These are phyloP conservation scores for Pseudogymnoascus sp. DNA, from an alignment of 2,329 filamentous ascomycete species.

Conservation along the genomic window DNA sequence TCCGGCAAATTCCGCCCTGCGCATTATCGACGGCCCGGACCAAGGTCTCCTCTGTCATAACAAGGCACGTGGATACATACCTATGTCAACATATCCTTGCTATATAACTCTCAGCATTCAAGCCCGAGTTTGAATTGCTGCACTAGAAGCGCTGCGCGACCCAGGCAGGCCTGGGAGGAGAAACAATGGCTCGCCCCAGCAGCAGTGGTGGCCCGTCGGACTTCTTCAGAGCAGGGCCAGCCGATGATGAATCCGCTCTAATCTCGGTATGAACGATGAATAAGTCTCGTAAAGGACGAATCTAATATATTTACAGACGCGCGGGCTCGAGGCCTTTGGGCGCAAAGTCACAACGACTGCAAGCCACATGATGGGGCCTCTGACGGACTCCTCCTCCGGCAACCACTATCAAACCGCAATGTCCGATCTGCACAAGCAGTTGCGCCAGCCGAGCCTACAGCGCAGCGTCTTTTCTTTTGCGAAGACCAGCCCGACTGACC, in stretches of 20 bases:
- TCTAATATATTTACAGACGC: constrained; percentile 48
- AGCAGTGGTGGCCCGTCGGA: constrained; percentile 24
- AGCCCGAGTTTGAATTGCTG: constrained; percentile 3
- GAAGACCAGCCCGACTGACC: constrained; percentile 83
- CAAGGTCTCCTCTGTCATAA: constrained; percentile 2
- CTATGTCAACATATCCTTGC: constrained; percentile 4
- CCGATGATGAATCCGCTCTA: constrained; percentile 26
- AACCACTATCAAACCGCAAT: constrained; percentile 80
- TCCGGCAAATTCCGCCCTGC: neutral
- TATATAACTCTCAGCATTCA: neutral
- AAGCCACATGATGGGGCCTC: constrained; percentile 73
- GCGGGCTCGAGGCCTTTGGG: constrained; percentile 84
- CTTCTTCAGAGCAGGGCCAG: constrained; percentile 23
- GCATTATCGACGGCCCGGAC: constrained; percentile 2
- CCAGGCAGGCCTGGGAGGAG: constrained; percentile 12
- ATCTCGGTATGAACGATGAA: constrained; percentile 25
- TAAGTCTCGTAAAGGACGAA: neutral
- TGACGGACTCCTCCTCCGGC: constrained; percentile 47
- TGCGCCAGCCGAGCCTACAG: constrained; percentile 76
- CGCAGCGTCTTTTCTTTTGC: constrained; percentile 87
- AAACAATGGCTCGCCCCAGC: constrained; percentile 28
- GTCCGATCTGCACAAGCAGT: constrained; percentile 80
- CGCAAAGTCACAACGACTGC: constrained; percentile 93
- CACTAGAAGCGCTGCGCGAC: constrained; percentile 1
- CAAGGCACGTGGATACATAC: constrained; percentile 7